Evolutionary conservation across 306 rosid genomes (phyloP).

Genomic region (Geum urbanum): DNA sequence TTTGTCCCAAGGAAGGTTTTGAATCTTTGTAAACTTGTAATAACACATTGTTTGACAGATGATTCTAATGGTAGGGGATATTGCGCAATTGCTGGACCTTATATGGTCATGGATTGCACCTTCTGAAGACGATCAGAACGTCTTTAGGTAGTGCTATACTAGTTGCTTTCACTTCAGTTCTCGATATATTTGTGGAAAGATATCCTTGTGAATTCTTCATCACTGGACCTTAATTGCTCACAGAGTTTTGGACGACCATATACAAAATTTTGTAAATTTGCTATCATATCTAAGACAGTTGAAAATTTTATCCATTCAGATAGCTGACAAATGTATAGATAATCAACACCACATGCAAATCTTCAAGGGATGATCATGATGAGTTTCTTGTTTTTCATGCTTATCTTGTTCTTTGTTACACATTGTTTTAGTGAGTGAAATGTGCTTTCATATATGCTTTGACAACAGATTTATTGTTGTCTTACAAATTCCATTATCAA

Average conservation of each 20-base stretch:
- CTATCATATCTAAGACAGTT: background rate
- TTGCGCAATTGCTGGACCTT: slow-evolving; percentile 80
- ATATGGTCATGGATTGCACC: slow-evolving; percentile 99
- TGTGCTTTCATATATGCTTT: background rate
- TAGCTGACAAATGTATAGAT: background rate
- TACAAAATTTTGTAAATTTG: background rate
- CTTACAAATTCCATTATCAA: background rate
- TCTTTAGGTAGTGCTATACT: slow-evolving; percentile 53
- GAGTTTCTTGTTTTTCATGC: background rate
- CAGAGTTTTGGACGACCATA: background rate
- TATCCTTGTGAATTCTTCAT: background rate
- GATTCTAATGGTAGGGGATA: slow-evolving; percentile 83
- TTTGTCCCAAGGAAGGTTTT: background rate
- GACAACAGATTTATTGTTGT: background rate
- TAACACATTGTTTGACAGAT: slow-evolving; percentile 48
- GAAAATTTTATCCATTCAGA: background rate
- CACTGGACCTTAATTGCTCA: slow-evolving; percentile 17
- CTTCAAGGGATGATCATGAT: background rate
- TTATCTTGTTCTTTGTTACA: background rate
- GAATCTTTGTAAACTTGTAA: slow-evolving; percentile 17
- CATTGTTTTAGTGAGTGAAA: background rate
- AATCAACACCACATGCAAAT: slow-evolving; percentile 4
- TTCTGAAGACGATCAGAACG: slow-evolving; percentile 64
- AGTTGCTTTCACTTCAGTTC: slow-evolving; percentile 25
- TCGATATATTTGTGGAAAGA: background rate